phyloP scores from a whole-genome alignment of 768 basidiomycete species.

The Tulasnella calospora region DNA sequence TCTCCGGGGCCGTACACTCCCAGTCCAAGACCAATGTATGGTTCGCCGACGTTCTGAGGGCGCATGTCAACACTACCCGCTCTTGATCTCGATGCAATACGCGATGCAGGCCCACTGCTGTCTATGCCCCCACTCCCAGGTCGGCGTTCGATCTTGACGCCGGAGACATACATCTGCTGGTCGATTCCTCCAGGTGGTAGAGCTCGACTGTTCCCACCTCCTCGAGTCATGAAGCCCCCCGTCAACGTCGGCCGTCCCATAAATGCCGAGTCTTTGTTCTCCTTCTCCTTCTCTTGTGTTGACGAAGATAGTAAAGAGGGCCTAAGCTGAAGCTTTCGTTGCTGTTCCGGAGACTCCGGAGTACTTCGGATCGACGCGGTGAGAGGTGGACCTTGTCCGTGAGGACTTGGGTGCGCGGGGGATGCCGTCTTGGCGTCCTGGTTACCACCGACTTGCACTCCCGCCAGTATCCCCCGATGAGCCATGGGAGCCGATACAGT shows the following conservation, averaged over 20 bases:
- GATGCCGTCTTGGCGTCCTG: background rate
- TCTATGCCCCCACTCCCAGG: conserved; percentile 19
- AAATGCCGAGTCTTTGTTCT: background rate
- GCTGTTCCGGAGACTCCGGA: background rate
- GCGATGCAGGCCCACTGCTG: conserved; percentile 23
- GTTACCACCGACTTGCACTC: conserved; percentile 17
- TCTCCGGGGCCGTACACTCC: conserved; percentile 21
- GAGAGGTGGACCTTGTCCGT: background rate
- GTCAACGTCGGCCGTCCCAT: conserved; percentile 12
- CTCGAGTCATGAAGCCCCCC: conserved; percentile 46
- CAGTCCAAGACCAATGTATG: conserved; percentile 18
- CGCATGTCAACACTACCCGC: conserved; percentile 8
- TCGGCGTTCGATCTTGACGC: conserved; percentile 54
- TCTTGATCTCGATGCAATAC: conserved; percentile 24
- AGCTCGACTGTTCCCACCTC: conserved; percentile 48
- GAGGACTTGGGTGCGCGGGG: background rate
- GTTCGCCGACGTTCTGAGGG: background rate
- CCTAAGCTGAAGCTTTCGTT: background rate
- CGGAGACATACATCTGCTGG: conserved; percentile 65
- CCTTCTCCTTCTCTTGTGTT: background rate
- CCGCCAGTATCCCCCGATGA: conserved; percentile 22
- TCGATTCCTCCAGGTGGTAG: conserved; percentile 48
- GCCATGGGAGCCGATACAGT: conserved; percentile 22
- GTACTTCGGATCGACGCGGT: background rate
- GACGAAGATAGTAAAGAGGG: background rate